Conservation (phyloP, 305 asterid genomes). For the Fraxinus sp. region DNA sequence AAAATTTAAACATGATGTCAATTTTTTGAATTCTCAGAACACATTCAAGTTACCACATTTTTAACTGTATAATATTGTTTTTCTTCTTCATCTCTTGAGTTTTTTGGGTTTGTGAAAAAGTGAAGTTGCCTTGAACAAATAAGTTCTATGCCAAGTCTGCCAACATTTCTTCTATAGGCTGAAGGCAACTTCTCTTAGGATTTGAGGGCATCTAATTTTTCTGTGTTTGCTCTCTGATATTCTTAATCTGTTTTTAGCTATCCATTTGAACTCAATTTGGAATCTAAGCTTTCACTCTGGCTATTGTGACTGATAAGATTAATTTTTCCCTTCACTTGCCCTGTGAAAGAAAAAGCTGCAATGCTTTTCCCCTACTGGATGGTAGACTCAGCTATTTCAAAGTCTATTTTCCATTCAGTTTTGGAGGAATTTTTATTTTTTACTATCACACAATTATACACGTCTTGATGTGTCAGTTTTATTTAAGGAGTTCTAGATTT, state of each 20-base stretch:
- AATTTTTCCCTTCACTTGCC: not conserved
- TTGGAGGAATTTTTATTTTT: constrained; percentile 10
- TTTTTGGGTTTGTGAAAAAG: constrained; percentile 3
- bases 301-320: not conserved
- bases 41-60: not conserved
- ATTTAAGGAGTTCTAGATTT: constrained; percentile 15
- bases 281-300: not conserved
- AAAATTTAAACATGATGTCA: constrained; percentile 8
- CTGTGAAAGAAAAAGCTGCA: not conserved
- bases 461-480: constrained; percentile 2
- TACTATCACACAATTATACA: not conserved
- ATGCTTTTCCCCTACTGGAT: not conserved
- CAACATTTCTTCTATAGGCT: not conserved
- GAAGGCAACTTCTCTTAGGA: constrained; percentile 2
- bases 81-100: not conserved
- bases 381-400: constrained; percentile 9
- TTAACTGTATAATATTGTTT: not conserved
- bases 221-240: not conserved
- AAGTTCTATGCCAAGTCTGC: not conserved
- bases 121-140: constrained; percentile 7
- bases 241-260: not conserved
- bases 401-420: constrained; percentile 5
- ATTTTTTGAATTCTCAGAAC: not conserved
- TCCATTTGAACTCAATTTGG: not conserved
- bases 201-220: not conserved